Evolutionary conservation across 495 filamentous ascomycete genomes (phyloP).

Genomic region (Aspergillus biplanus): DNA sequence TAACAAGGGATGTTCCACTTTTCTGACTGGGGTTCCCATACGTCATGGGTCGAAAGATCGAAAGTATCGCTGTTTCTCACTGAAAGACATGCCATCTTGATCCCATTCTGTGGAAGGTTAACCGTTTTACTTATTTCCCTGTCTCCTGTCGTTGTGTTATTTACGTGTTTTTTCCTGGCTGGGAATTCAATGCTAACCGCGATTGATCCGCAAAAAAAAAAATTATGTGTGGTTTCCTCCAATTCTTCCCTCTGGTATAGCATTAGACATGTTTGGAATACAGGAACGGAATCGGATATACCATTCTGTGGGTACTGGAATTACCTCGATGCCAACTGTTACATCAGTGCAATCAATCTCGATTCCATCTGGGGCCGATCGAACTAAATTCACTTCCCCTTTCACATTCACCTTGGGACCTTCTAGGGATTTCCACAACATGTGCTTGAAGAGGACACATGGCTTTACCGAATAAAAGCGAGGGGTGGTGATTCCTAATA

Average conservation of each 20-base stretch:
- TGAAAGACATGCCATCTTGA: constrained; percentile 4
- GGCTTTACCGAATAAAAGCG: not conserved
- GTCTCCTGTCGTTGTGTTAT: not conserved
- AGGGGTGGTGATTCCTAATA: constrained; percentile 2
- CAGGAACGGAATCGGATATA: too few species aligned
- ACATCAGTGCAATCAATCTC: too few species aligned
- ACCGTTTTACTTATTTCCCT: constrained; percentile 15
- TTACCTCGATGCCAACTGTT: too few species aligned
- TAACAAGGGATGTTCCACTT: constrained; percentile 10
- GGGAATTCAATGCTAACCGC: too few species aligned
- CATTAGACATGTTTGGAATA: too few species aligned
- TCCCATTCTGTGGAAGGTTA: constrained; percentile 15
- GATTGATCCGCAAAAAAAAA: too few species aligned
- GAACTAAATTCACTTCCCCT: not conserved
- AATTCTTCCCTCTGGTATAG: too few species aligned
- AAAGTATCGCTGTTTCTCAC: not conserved
- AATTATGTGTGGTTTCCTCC: too few species aligned
- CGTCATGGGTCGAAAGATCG: constrained; percentile 14
- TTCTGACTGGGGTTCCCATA: not conserved
- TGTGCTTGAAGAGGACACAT: constrained; percentile 4
- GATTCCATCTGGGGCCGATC: not conserved
- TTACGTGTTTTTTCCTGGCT: too few species aligned
- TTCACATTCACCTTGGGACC: not conserved
- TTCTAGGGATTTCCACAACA: constrained; percentile 2
- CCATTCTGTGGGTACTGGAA: too few species aligned